Percentiles rank a stretch among this genome's conserved stretches.
Conservation (phyloP, 2,329 filamentous ascomycete species). For the Colletotrichum liriopes region DNA sequence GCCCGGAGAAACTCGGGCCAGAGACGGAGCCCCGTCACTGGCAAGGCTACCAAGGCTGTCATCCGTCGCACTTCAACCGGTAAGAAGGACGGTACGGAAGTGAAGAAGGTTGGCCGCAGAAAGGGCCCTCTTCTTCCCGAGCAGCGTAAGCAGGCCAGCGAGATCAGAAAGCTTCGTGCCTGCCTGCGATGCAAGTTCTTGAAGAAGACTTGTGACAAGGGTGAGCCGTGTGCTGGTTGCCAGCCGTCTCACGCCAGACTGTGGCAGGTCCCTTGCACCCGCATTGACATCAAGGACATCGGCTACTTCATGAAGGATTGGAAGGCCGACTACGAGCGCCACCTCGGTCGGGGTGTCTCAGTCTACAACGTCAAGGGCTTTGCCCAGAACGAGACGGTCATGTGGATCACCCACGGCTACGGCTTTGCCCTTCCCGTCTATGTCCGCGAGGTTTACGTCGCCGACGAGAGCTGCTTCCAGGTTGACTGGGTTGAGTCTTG, state of each 20-base stretch:
- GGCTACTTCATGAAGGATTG: slow-evolving; percentile 99
- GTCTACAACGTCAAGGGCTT: slow-evolving; percentile 96
- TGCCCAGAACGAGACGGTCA: slow-evolving; percentile 74
- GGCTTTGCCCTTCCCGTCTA: slow-evolving; percentile 93
- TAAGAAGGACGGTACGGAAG: slow-evolving; percentile 83
- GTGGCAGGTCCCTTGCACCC: slow-evolving; percentile 98
- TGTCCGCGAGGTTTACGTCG: slow-evolving; percentile 93
- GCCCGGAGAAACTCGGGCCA: slow-evolving; percentile 77
- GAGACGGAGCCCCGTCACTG: slow-evolving; percentile 81
- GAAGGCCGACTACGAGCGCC: slow-evolving; percentile 96
- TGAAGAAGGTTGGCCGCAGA: slow-evolving; percentile 94
- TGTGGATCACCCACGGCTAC: slow-evolving; percentile 98
- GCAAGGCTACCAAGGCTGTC: slow-evolving; percentile 86
- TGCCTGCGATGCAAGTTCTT: slow-evolving; percentile 98
- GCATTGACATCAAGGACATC: slow-evolving; percentile 99
- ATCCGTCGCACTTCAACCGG: slow-evolving; percentile 83
- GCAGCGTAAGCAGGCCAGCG: slow-evolving; percentile 95
- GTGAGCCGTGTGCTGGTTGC: slow-evolving; percentile 94
- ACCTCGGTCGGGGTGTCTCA: slow-evolving; percentile 88
- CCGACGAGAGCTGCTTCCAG: slow-evolving; percentile 92
- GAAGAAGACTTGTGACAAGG: slow-evolving; percentile 99
- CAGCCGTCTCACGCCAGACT: slow-evolving; percentile 95
- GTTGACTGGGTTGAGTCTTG: slow-evolving; percentile 94
- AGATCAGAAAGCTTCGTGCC: slow-evolving; percentile 94
- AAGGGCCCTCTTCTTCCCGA: slow-evolving; percentile 92